A percentile compares a stretch with the other conserved stretches of the same genome.
Evolutionary conservation across 192 early-diverging fungal species (phyloP).

Genomic region (Entrophospora sp.): DNA sequence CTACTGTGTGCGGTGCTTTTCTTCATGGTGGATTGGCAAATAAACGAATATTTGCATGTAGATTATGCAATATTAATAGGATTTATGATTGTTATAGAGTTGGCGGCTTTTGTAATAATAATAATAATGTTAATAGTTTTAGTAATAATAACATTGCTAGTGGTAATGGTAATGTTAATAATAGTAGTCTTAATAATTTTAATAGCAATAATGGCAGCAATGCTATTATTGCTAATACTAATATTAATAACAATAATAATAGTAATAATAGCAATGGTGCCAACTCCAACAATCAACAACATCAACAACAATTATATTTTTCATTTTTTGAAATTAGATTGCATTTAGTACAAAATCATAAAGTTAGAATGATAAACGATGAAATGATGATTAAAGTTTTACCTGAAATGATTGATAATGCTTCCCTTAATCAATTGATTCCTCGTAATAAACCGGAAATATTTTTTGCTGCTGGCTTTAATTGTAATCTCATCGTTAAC

Average conservation of each 20-base stretch:
- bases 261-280: too few relatives aligned
- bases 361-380: neutral
- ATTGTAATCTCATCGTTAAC: neutral
- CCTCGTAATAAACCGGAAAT: slow-evolving; percentile 9
- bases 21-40: neutral
- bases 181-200: too few relatives aligned
- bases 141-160: too few relatives aligned
- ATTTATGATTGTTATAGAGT: too few relatives aligned
- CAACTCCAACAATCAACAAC: neutral
- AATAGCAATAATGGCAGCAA: too few relatives aligned
- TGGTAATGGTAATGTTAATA: too few relatives aligned
- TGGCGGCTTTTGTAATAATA: too few relatives aligned
- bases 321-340: slow-evolving; percentile 10
- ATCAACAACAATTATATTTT: neutral
- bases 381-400: neutral
- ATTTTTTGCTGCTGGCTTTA: slow-evolving; percentile 3
- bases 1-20: neutral
- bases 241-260: too few relatives aligned
- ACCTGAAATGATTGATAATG: neutral
- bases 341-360: neutral
- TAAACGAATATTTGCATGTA: neutral
- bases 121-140: too few relatives aligned
- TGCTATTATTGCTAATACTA: too few relatives aligned
- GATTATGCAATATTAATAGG: slow-evolving; percentile 1
- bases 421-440: neutral